phyloP scores from a whole-genome alignment of 495 filamentous ascomycete genomes.

The Penicillium coffeae region DNA sequence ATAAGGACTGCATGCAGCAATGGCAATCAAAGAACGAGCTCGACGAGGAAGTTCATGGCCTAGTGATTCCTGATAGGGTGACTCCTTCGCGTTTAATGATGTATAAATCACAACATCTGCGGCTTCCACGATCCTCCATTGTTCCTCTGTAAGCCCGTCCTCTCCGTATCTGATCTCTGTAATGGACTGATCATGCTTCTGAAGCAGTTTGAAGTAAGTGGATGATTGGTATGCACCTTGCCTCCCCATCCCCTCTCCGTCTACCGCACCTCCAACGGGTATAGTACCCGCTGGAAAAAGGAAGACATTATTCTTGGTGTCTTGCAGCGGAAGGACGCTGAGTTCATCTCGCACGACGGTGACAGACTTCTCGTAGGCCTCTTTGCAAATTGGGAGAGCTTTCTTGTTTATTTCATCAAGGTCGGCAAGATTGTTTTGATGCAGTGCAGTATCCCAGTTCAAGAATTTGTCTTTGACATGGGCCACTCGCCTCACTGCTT shows the following conservation, averaged over 20 bases:
- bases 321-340: slow-evolving; percentile 32
- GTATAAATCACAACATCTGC: slow-evolving; percentile 41
- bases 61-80: slow-evolving; percentile 34
- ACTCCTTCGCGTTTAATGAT: slow-evolving; percentile 42
- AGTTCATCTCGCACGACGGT: slow-evolving; percentile 38
- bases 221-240: slow-evolving; percentile 31
- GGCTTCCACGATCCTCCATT: slow-evolving; percentile 28
- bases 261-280: slow-evolving; percentile 42
- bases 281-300: slow-evolving; percentile 43
- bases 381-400: slow-evolving; percentile 21
- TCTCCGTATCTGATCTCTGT: slow-evolving; percentile 34
- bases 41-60: slow-evolving; percentile 32
- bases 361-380: slow-evolving; percentile 38
- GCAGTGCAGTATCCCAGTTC: slow-evolving; percentile 25
- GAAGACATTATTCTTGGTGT: slow-evolving; percentile 30
- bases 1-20: slow-evolving; percentile 48
- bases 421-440: slow-evolving; percentile 7
- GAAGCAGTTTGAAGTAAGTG: slow-evolving; percentile 34
- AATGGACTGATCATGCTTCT: slow-evolving; percentile 16
- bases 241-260: slow-evolving; percentile 38
- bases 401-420: slow-evolving; percentile 22
- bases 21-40: slow-evolving; percentile 27
- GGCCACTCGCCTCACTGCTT: slow-evolving; percentile 35
- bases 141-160: slow-evolving; percentile 22
- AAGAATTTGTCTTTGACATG: slow-evolving; percentile 35